phyloP scores from a whole-genome alignment of 441 rosid genomes.

The Codiaeum variegatum region DNA sequence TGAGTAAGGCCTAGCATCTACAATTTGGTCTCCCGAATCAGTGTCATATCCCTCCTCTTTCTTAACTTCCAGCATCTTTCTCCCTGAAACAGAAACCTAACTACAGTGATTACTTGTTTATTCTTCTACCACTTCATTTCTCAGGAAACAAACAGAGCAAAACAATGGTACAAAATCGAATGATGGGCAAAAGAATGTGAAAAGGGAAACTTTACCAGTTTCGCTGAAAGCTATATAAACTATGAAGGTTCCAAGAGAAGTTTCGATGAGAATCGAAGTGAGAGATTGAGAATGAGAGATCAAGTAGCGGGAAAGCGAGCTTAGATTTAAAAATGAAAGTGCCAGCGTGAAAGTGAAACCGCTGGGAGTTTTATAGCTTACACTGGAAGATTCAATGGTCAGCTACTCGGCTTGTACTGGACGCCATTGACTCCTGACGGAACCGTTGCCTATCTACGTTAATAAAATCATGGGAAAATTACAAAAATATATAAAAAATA shows the following conservation, averaged over 20 bases:
- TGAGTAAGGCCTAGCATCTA: constrained; percentile 23
- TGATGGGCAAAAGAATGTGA: neutral
- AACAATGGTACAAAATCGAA: neutral
- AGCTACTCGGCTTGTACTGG: constrained; percentile 3
- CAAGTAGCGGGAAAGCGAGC: constrained; percentile 9
- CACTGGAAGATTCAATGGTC: constrained; percentile 16
- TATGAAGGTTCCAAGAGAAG: neutral
- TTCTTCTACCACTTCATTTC: neutral
- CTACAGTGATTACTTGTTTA: neutral
- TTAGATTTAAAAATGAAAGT: neutral
- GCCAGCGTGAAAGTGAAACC: neutral
- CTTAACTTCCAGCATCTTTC: constrained; percentile 18
- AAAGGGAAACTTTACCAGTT: constrained; percentile 3
- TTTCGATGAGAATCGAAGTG: neutral
- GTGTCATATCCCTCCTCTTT: constrained; percentile 14
- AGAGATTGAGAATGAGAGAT: neutral
- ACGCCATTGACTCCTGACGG: constrained; percentile 9
- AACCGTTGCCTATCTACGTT: neutral
- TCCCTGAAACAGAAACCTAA: constrained; percentile 5
- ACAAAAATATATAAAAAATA: too few relatives aligned
- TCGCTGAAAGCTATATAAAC: neutral
- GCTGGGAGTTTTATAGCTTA: constrained; percentile 14
- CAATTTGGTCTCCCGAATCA: constrained; percentile 3
- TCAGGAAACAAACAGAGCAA: neutral
- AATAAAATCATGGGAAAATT: too few relatives aligned